phyloP scores from a whole-genome alignment of 176 grass and related monocot species.

The barley (Hordeum vulgare) region DNA sequence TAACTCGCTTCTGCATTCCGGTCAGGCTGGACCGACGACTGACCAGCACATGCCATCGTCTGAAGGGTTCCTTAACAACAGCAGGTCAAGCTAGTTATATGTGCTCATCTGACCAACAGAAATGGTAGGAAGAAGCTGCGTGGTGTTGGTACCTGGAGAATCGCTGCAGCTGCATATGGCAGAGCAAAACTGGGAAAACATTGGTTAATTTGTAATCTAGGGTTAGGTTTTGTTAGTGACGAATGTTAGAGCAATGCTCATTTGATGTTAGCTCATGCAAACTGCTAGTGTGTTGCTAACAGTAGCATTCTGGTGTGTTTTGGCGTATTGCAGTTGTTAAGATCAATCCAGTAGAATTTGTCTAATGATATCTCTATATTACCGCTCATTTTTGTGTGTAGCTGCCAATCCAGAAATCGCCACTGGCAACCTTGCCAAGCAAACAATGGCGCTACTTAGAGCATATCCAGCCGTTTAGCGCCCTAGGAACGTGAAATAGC shows the following conservation, averaged over 20 bases:
- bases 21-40: slow-evolving; percentile 2
- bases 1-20: slow-evolving; percentile 28
- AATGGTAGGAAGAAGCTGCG: neutral
- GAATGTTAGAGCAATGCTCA: neutral
- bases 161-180: neutral
- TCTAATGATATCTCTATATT: neutral
- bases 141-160: neutral
- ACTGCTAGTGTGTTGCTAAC: neutral
- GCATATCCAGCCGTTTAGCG: too few relatives aligned
- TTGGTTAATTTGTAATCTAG: neutral
- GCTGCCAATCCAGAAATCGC: neutral
- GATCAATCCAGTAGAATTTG: neutral
- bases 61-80: slow-evolving; percentile 18
- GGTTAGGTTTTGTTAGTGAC: slow-evolving; percentile 6
- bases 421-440: neutral
- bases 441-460: neutral
- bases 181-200: neutral
- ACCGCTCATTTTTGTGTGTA: neutral
- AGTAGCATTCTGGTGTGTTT: neutral
- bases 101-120: neutral
- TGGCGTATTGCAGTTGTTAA: neutral
- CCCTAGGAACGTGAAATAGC: too few relatives aligned
- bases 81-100: neutral
- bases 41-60: slow-evolving; percentile 29
- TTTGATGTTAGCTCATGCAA: neutral